Conservation (phyloP, 495 filamentous ascomycete species). For the Pseudoneurospora amorphoporcata region DNA sequence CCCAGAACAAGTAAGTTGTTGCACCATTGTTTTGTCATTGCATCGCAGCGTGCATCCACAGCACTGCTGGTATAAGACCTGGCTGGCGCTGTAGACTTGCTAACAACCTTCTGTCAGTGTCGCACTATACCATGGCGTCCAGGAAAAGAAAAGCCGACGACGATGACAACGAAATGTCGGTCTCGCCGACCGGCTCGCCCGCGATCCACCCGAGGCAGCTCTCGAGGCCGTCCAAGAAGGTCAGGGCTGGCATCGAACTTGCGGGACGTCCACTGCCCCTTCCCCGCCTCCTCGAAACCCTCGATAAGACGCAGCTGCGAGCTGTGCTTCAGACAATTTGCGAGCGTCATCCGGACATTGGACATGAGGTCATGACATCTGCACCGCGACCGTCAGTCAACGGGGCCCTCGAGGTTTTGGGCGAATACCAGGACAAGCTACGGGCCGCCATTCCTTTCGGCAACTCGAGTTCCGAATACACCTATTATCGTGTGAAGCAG, state of each 20-base stretch:
- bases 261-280: slow-evolving; percentile 71
- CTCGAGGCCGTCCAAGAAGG: slow-evolving; percentile 50
- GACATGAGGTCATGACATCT: slow-evolving; percentile 69
- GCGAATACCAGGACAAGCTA: slow-evolving; percentile 67
- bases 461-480: slow-evolving; percentile 77
- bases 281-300: slow-evolving; percentile 78
- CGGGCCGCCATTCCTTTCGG: slow-evolving; percentile 81
- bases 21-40: slow-evolving; percentile 1
- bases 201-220: slow-evolving; percentile 52
- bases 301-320: slow-evolving; percentile 73
- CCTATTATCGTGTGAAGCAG: slow-evolving; percentile 85
- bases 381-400: slow-evolving; percentile 77
- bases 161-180: slow-evolving; percentile 79
- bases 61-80: background rate
- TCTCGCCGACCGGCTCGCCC: slow-evolving; percentile 75
- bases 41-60: background rate
- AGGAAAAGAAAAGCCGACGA: slow-evolving; percentile 89
- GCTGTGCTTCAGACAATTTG: slow-evolving; percentile 77
- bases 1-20: slow-evolving; percentile 54
- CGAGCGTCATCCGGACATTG: slow-evolving; percentile 73
- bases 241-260: slow-evolving; percentile 52
- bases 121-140: slow-evolving; percentile 40
- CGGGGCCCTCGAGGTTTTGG: slow-evolving; percentile 68
- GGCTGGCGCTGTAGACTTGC: slow-evolving; percentile 1
- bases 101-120: slow-evolving; percentile 36